These are phyloP conservation scores for Pouteria campechiana DNA, from an alignment of 179 eudicot genomes.

Conservation along the genomic window DNA sequence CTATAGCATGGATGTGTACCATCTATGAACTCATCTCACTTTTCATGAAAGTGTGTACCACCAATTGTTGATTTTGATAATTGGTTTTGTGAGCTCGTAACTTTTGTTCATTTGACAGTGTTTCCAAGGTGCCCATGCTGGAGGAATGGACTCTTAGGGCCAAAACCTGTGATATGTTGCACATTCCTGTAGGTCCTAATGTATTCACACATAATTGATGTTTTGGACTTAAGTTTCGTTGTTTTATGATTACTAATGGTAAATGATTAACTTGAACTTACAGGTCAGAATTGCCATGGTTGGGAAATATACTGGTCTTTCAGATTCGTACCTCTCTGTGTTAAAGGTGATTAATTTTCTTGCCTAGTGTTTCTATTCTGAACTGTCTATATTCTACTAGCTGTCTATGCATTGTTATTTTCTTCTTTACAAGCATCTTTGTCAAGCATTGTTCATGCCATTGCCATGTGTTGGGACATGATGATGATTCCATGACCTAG, in stretches of 20 bases:
- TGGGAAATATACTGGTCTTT: conserved; percentile 93
- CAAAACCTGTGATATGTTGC: conserved; percentile 48
- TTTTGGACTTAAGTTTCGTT: neutral
- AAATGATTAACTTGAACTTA: conserved; percentile 6
- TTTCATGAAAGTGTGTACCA: too few relatives aligned
- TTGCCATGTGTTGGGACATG: too few relatives aligned
- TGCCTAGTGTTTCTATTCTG: neutral
- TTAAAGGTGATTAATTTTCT: conserved; percentile 48
- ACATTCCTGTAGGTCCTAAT: conserved; percentile 46
- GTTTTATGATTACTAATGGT: neutral
- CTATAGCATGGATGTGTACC: too few relatives aligned
- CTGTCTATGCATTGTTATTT: neutral
- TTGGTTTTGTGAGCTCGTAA: neutral
- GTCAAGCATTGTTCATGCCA: too few relatives aligned
- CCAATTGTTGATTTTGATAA: too few relatives aligned
- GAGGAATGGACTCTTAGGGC: conserved; percentile 84
- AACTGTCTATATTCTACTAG: neutral
- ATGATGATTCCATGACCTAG: too few relatives aligned
- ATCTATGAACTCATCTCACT: too few relatives aligned
- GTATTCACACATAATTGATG: neutral
- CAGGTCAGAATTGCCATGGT: conserved; percentile 98
- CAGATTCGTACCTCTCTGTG: conserved; percentile 92
- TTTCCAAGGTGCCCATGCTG: conserved; percentile 44
- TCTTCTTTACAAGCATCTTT: too few relatives aligned
- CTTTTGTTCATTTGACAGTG: conserved; percentile 21